Evolutionary conservation across 345 rosid species (phyloP).

Genomic region (Citrus reticulata): DNA sequence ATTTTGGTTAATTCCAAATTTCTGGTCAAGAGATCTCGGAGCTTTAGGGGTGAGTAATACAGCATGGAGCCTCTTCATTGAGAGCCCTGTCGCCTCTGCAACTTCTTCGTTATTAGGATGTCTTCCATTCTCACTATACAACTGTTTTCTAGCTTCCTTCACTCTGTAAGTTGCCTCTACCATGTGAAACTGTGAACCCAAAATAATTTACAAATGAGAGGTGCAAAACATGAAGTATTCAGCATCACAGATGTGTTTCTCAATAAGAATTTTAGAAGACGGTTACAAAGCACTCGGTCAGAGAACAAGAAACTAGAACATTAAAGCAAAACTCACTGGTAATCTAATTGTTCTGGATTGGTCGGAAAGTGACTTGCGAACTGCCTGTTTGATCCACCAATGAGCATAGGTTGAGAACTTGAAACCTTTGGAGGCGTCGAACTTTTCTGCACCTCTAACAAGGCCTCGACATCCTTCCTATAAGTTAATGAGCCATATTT

Average conservation of each 20-base stretch:
- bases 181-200: slow-evolving; percentile 75
- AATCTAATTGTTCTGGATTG: slow-evolving; percentile 81
- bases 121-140: slow-evolving; percentile 59
- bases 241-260: neutral
- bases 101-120: slow-evolving; percentile 81
- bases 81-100: slow-evolving; percentile 82
- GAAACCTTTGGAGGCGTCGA: slow-evolving; percentile 52
- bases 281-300: neutral
- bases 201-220: neutral
- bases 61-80: slow-evolving; percentile 79
- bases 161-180: slow-evolving; percentile 90
- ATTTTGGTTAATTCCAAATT: slow-evolving; percentile 65
- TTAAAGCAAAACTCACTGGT: slow-evolving; percentile 53
- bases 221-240: neutral
- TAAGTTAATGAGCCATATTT: slow-evolving; percentile 13
- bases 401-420: slow-evolving; percentile 13
- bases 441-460: slow-evolving; percentile 82
- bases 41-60: slow-evolving; percentile 78
- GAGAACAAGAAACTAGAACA: slow-evolving; percentile 4
- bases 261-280: neutral
- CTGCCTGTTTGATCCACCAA: slow-evolving; percentile 98
- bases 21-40: slow-evolving; percentile 88
- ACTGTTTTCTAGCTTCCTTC: slow-evolving; percentile 80
- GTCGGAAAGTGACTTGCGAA: slow-evolving; percentile 80
- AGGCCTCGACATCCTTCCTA: slow-evolving; percentile 99